A percentile compares a stretch with the other conserved stretches of the same genome.
Conservation (phyloP, 257 asterid species). For the Solanum habrochaites region DNA sequence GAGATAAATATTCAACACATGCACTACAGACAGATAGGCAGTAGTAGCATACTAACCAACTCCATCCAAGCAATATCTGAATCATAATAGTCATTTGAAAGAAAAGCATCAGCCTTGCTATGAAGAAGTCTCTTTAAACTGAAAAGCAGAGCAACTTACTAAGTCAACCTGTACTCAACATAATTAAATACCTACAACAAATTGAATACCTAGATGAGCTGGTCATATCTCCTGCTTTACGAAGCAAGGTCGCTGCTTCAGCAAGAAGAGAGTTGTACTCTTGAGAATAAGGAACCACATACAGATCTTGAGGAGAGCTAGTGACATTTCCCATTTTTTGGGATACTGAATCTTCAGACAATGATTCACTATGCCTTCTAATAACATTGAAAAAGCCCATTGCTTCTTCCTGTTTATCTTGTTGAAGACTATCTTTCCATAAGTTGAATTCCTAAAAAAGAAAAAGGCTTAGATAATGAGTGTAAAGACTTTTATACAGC, state of each 20-base stretch:
- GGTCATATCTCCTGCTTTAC: slow-evolving; percentile 73
- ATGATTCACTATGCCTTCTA: slow-evolving; percentile 64
- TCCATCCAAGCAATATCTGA: slow-evolving; percentile 99
- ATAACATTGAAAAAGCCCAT: slow-evolving; percentile 73
- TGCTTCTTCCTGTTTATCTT: slow-evolving; percentile 72
- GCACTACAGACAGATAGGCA: neutral
- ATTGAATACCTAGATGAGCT: slow-evolving; percentile 46
- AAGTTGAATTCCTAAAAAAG: slow-evolving; percentile 63
- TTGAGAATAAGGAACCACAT: slow-evolving; percentile 61
- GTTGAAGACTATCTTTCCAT: slow-evolving; percentile 75
- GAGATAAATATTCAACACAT: neutral
- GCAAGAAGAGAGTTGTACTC: slow-evolving; percentile 57
- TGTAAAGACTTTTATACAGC: neutral
- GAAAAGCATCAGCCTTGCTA: slow-evolving; percentile 83
- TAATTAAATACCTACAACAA: neutral
- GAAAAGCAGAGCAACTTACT: slow-evolving; percentile 16
- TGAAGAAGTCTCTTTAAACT: slow-evolving; percentile 86
- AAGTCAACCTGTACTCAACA: neutral
- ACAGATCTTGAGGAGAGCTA: slow-evolving; percentile 48
- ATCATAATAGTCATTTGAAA: slow-evolving; percentile 86
- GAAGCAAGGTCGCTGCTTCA: slow-evolving; percentile 65
- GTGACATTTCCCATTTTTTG: slow-evolving; percentile 5
- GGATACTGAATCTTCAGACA: slow-evolving; percentile 30
- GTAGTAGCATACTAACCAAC: slow-evolving; percentile 50
- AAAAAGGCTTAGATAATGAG: neutral